Evolutionary conservation across 257 asterid genomes (phyloP).

Genomic region (Solanum virginianum): DNA sequence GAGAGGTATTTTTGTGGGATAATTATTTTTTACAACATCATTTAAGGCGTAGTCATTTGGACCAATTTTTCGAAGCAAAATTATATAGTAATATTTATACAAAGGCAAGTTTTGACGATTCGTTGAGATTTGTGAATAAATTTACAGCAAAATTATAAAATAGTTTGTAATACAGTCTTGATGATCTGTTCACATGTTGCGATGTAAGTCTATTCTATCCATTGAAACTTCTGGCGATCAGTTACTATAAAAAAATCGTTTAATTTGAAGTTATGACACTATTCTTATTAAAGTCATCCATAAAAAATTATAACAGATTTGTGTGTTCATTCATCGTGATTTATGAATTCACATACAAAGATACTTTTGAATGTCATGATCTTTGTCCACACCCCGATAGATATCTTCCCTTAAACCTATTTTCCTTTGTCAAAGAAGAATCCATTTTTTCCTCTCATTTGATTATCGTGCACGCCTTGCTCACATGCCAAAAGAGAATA

Average conservation of each 20-base stretch:
- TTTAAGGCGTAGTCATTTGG: too few species aligned
- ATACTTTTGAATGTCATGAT: background rate
- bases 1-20: too few species aligned
- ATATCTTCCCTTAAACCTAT: background rate
- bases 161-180: too few species aligned
- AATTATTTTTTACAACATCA: too few species aligned
- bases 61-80: too few species aligned
- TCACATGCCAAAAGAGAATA: background rate
- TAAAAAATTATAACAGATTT: background rate
- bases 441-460: background rate
- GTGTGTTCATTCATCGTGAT: background rate
- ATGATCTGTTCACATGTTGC: too few species aligned
- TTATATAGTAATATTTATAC: too few species aligned
- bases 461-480: background rate
- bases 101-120: too few species aligned
- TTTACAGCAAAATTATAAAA: too few species aligned
- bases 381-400: background rate
- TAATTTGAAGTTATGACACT: background rate
- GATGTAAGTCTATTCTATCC: too few species aligned
- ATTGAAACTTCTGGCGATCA: background rate
- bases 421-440: background rate
- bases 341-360: background rate
- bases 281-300: background rate
- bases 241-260: background rate
- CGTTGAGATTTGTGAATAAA: too few species aligned